Conservation (phyloP, 192 early-diverging fungal species). For the Coemansia sp. region DNA sequence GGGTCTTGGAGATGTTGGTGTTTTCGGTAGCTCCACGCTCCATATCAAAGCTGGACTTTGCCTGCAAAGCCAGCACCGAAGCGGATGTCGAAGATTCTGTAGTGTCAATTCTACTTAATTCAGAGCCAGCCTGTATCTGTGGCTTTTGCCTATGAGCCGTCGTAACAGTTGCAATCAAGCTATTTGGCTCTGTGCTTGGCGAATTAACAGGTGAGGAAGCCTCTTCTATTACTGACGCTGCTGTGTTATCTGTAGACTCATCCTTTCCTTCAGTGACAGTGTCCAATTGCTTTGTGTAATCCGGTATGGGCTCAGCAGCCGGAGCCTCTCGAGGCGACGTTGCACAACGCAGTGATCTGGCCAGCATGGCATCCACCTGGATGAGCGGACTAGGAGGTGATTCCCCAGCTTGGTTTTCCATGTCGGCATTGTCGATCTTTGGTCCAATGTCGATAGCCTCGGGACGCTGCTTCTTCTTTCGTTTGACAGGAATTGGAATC, state of each 20-base stretch:
- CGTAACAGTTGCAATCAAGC: neutral
- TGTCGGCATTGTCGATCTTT: neutral
- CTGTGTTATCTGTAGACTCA: neutral
- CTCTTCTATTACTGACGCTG: neutral
- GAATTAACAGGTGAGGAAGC: too few relatives aligned
- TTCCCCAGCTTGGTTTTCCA: neutral
- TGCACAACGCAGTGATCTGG: slow-evolving; percentile 18
- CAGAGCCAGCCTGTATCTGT: too few relatives aligned
- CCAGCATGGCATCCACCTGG: slow-evolving; percentile 25
- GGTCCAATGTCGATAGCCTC: neutral
- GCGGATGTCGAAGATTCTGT: neutral
- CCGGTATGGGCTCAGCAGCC: neutral
- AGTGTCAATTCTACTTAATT: neutral
- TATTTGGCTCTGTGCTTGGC: too few relatives aligned
- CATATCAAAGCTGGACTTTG: neutral
- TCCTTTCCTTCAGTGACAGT: neutral
- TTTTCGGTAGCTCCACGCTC: neutral
- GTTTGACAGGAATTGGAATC: neutral
- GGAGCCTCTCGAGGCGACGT: slow-evolving; percentile 7
- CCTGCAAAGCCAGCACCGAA: neutral
- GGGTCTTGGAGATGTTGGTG: slow-evolving; percentile 19
- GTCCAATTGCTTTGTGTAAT: neutral
- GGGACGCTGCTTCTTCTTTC: slow-evolving; percentile 6
- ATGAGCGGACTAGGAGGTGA: slow-evolving; percentile 43
- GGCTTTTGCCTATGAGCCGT: neutral